Percentiles rank a stretch among this genome's conserved stretches.
Conservation (phyloP, 352 stramenopile genomes). For the Globisporangium abappressorium region DNA sequence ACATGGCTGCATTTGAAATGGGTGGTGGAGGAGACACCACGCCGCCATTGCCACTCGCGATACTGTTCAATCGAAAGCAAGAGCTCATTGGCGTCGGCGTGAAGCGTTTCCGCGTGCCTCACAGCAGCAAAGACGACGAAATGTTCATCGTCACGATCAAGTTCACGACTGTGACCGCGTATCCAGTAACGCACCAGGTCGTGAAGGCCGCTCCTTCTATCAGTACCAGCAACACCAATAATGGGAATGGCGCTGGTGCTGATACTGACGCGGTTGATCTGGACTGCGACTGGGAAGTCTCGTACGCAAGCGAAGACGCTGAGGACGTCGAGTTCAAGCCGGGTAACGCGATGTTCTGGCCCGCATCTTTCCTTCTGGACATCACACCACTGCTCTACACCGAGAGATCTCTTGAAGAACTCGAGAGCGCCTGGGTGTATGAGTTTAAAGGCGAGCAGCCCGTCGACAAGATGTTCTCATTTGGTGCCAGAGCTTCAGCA, state of each 20-base stretch:
- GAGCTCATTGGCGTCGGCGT: constrained; percentile 46
- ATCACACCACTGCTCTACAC: constrained; percentile 42
- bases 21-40: constrained; percentile 2
- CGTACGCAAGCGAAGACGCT: constrained; percentile 37
- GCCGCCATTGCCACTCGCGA: constrained; percentile 16
- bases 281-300: constrained; percentile 31
- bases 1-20: constrained; percentile 5
- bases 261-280: not conserved
- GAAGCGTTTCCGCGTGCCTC: constrained; percentile 42
- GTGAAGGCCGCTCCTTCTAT: not conserved
- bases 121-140: constrained; percentile 49
- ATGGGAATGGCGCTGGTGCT: constrained; percentile 4
- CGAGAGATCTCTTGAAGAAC: constrained; percentile 29
- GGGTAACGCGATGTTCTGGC: constrained; percentile 49
- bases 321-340: constrained; percentile 19
- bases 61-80: constrained; percentile 37
- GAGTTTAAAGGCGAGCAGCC: constrained; percentile 51
- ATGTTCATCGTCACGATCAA: constrained; percentile 43
- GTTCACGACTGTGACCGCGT: constrained; percentile 22
- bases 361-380: constrained; percentile 30
- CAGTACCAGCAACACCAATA: constrained; percentile 5
- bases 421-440: constrained; percentile 49
- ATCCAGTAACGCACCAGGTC: constrained; percentile 34
- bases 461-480: constrained; percentile 35
- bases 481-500: constrained; percentile 21